Base-by-base conservation (phyloP, 1,284 basidiomycete species). In the Ustilago cynodontis region DNA sequence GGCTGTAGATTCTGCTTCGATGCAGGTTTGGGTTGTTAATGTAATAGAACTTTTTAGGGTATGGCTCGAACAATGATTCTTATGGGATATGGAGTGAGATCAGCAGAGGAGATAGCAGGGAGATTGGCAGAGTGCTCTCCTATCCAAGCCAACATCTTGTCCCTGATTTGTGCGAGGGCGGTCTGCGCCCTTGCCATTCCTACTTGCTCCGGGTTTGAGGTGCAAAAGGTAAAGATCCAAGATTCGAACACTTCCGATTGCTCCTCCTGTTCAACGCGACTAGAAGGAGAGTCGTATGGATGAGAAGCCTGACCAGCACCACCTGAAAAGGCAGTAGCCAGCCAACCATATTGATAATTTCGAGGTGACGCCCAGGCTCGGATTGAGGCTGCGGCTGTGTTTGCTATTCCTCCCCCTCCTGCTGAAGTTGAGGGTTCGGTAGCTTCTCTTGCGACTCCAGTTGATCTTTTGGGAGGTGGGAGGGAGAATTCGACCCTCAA, bases 271-370 rank as follows among this genome's bases (percentile, higher is more conserved):
- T 5, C 2, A 11, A n/a, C 7, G 16, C 20, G 14, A 16, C 20
- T 16, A 14, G 37, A 20, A 6, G 50, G 24, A 3, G 58, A 4
- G 20, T 39, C 28, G 28, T 54, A 65, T 0, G 59, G 31, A 22
- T 53, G 57, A 6, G 50, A 53, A 2, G 55, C 33, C 47, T 76
- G 73, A 3, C 73, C 73, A 0, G 55, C 67, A 6, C 72, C 72
- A 1, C 60, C 61, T 7, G 73, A 76, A 18, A 76, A 71, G 7
- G 73, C 73, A 3, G 67, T 64, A 3, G 73, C 73, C 3, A 76
- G 55, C 73, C 73, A 76, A 18, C 52, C 59, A 26, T 75, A 75
- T 11, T 65, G 67, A 26, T 71, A 70, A 39, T 33, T 53, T 20
- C 57, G 55, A 2, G 73, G 58, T 1, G 68, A 55, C 0, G 68